Evolutionary conservation across 495 filamentous ascomycete genomes (phyloP), one percentile per base, ranked within the genome.

Genomic region (Hypomontagnella monticulosa): DNA sequence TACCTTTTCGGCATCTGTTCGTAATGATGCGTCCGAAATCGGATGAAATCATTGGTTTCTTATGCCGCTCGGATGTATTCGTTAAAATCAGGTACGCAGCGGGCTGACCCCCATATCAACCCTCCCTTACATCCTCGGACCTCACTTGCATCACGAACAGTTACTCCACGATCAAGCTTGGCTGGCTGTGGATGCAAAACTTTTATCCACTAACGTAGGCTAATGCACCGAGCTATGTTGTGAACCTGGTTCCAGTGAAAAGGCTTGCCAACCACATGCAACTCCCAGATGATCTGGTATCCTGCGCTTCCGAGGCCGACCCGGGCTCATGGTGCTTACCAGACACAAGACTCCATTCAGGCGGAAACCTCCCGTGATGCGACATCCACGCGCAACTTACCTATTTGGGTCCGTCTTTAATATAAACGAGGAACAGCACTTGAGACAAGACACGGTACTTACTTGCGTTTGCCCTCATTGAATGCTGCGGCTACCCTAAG

Each of bases 1-100:
- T 15, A 47, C 23, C 6, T 37, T 19, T 41, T 2, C 6, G 30
- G 15, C 11, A 41, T 11, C 7, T 11, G n/a, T 52, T 33, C 34
- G 34, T 23, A 41, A n/a, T 6, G 4, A 8, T 14, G 23, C 9
- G 41, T 61, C 64, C 64, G 64, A 67, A 62, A 42, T 67, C 64
- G 64, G 64, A 61, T 57, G 38, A 43, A 23, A 30, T 30, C 20
- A 62, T 67, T 57, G 41, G 47, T 61, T 49, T 27, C 19, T 41
- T 19, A 44, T 55, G 49, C 56, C 30, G 27, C 53, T 1, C 18
- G 9, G 4, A 44, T 49, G 57, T 61, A 55, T 27, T 27, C 16
- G 30, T 11, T 4, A 44, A 63, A 34, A 54, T 61, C 34, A 43
- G 58, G 51, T 58, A 59, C 47, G 19, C 57, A 15, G 56, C 36